Evolutionary conservation across 1,284 basidiomycete genomes (phyloP).

Genomic region (Erythrobasidium hasegawianum): DNA sequence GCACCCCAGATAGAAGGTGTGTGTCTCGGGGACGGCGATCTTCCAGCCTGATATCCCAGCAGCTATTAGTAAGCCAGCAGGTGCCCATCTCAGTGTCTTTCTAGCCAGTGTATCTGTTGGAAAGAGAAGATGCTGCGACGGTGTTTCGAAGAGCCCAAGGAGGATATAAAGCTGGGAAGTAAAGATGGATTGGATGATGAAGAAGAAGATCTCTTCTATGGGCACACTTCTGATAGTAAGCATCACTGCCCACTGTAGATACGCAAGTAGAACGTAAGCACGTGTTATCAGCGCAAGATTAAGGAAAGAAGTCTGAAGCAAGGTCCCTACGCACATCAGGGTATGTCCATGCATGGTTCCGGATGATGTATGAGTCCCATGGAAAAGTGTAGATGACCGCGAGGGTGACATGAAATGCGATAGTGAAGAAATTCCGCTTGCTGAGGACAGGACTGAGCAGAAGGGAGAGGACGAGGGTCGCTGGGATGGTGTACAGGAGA

Average conservation of each 20-base stretch:
- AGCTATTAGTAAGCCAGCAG: conserved; percentile 23
- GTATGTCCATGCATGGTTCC: conserved; percentile 32
- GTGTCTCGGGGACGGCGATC: conserved; percentile 35
- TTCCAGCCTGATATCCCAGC: conserved; percentile 36
- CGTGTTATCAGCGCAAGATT: background rate
- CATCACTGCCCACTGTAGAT: conserved; percentile 28
- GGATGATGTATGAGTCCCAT: conserved; percentile 36
- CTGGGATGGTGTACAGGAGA: conserved; percentile 31
- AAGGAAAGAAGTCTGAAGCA: background rate
- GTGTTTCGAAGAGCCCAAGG: conserved; percentile 39
- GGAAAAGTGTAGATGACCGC: conserved; percentile 31
- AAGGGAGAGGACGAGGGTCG: conserved; percentile 21
- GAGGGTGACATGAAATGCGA: conserved; percentile 33
- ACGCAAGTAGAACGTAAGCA: background rate
- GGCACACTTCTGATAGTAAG: conserved; percentile 38
- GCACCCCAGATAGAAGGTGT: conserved; percentile 43
- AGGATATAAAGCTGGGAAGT: conserved; percentile 45
- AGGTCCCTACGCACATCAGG: conserved; percentile 3
- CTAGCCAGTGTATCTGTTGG: background rate
- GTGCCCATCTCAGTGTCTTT: conserved; percentile 7
- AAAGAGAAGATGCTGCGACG: conserved; percentile 23
- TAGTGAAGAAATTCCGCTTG: conserved; percentile 25
- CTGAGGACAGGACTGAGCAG: conserved; percentile 28
- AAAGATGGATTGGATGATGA: conserved; percentile 47
- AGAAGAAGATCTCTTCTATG: conserved; percentile 47